Evolutionary conservation across 2,329 filamentous ascomycete species (phyloP).

Genomic region (Beauveria caledonica): DNA sequence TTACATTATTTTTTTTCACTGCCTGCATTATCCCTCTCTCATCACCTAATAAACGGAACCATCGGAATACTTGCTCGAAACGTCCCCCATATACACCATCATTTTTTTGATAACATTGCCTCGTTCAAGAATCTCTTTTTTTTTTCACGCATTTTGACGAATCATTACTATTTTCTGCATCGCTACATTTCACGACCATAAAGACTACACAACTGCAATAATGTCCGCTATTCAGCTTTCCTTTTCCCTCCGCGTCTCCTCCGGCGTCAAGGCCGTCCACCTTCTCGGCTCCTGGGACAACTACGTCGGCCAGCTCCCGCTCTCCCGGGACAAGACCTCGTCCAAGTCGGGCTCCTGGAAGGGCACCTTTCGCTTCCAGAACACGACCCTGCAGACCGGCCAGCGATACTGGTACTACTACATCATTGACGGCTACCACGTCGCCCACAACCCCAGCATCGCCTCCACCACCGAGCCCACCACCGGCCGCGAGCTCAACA

Average conservation of each 20-base stretch:
- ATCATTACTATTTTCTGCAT: constrained; percentile 18
- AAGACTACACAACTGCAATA: constrained; percentile 24
- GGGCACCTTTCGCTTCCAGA: constrained; percentile 93
- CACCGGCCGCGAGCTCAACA: constrained; percentile 93
- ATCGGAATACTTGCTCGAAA: constrained; percentile 48
- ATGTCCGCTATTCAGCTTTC: constrained; percentile 92
- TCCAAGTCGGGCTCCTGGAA: constrained; percentile 90
- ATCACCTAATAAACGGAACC: constrained; percentile 37
- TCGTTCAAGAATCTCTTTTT: constrained; percentile 2
- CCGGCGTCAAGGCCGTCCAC: constrained; percentile 95
- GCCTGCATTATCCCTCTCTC: constrained; percentile 20
- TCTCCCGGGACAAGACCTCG: constrained; percentile 76
- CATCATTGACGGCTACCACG: constrained; percentile 98
- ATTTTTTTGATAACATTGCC: constrained; percentile 6
- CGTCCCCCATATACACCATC: constrained; percentile 26
- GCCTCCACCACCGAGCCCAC: constrained; percentile 88
- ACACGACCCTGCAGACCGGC: constrained; percentile 74
- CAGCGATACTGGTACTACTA: constrained; percentile 99
- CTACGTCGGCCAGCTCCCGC: constrained; percentile 88
- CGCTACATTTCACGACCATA: constrained; percentile 20
- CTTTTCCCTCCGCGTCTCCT: constrained; percentile 91
- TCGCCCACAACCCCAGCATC: constrained; percentile 90
- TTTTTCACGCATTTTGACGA: constrained; percentile 1
- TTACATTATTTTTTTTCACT: constrained; percentile 19
- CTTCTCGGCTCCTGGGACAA: constrained; percentile 97